Evolutionary conservation across 1,284 basidiomycete species (phyloP).

Genomic region (Dichomitus squalens): DNA sequence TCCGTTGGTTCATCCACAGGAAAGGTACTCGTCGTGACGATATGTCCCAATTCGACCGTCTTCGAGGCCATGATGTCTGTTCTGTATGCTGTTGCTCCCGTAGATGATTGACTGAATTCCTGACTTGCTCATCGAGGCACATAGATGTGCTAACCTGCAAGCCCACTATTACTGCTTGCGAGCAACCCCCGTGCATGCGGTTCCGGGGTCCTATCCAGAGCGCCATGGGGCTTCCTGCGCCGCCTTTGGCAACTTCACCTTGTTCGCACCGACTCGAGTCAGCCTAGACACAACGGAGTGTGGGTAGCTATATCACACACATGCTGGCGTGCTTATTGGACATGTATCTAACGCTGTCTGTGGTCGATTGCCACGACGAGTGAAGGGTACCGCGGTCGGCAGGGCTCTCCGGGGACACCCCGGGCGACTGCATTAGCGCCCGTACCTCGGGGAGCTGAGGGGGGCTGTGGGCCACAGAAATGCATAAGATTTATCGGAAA

Average conservation of each 20-base stretch:
- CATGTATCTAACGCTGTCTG: constrained; percentile 2
- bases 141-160: too few species aligned
- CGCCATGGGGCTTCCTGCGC: constrained; percentile 7
- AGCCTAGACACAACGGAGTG: neutral
- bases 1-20: too few species aligned
- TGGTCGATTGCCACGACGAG: constrained; percentile 7
- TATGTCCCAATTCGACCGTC: too few species aligned
- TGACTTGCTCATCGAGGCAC: too few species aligned
- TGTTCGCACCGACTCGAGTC: neutral
- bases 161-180: too few species aligned
- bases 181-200: too few species aligned
- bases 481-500: neutral
- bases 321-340: too few species aligned
- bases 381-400: constrained; percentile 7
- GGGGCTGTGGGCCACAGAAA: neutral
- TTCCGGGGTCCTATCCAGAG: neutral
- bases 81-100: too few species aligned
- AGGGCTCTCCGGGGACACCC: constrained; percentile 6
- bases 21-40: too few species aligned
- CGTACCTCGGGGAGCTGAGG: constrained; percentile 1
- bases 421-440: constrained; percentile 17
- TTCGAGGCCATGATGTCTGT: too few species aligned
- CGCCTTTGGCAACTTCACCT: neutral
- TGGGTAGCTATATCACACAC: neutral
- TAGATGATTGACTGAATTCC: too few species aligned